Evolutionary conservation across 1,284 basidiomycete genomes (phyloP), one percentile per base, ranked within the genome.

Genomic region (Ustilago cynodontis): DNA sequence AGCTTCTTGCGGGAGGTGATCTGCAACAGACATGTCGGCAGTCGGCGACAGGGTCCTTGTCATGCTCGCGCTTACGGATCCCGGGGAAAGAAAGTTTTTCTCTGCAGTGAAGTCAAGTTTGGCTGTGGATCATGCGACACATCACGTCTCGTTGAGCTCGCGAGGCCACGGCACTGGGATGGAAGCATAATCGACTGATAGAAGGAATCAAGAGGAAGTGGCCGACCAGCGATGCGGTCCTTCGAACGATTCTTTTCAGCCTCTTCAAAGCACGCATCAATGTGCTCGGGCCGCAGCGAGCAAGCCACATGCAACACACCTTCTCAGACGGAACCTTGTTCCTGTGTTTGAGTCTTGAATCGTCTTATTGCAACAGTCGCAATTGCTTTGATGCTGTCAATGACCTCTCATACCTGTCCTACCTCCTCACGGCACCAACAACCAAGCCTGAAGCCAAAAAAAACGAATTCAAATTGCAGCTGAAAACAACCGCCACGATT

Each of bases 231-330:
- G 35, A 11, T 37, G 3, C 3, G 35, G 14, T 11, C 35, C 14
- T 37, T 37, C 35, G 14, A 16, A 8, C 3, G 35, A 37, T 37
- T 14, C 35, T 31, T 29, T 16, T 26, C 22, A 31, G 14, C 49
- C 16, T 20, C 24, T n/a, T 20, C 20, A 6, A 13, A 18, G 14
- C n/a, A 11, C 24, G 56, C 56, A 58, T 58, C 20, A 33, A 58
- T 10, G 29, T 31, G 56, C 56, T 58, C 56, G 43, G 51, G 22
- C 35, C 54, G 16, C 28, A 29, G 9, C 37, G 11, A 26, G 24
- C 39, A 39, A 52, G 59, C 59, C 59, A 52, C 50, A 60, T 26
- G 20, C 45, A 51, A 35, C 55, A 29, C 26, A 45, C 24, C 24
- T 3, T 39, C 22, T 37, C 9, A 37, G 35, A 11, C 35, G 35